A percentile compares a stretch with the other conserved stretches of the same genome.
phyloP scores from a whole-genome alignment of 257 asterid genomes.

The Jacaranda mimosifolia region DNA sequence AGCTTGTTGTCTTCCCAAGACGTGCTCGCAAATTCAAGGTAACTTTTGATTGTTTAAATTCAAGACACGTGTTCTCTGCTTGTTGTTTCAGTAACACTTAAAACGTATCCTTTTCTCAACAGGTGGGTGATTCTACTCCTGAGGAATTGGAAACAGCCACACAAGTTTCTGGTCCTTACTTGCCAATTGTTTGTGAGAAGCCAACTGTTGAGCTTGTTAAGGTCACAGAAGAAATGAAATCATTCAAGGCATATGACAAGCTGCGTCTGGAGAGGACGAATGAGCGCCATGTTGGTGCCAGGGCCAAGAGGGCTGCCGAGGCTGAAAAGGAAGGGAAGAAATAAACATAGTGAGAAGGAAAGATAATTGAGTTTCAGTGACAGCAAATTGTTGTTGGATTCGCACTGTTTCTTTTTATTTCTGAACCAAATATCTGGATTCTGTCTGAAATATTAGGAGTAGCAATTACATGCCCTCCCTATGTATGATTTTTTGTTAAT shows the following conservation, averaged over 20 bases:
- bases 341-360: slow-evolving; percentile 28
- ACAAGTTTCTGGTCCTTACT: slow-evolving; percentile 58
- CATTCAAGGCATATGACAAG: slow-evolving; percentile 68
- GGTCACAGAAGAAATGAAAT: slow-evolving; percentile 66
- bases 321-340: slow-evolving; percentile 80
- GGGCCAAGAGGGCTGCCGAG: slow-evolving; percentile 77
- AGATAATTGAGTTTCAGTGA: not conserved
- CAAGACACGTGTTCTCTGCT: not conserved
- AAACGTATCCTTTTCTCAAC: not conserved
- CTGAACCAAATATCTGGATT: slow-evolving; percentile 29
- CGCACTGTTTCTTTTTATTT: slow-evolving; percentile 7
- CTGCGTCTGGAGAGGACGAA: slow-evolving; percentile 68
- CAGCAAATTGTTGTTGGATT: slow-evolving; percentile 26
- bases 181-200: slow-evolving; percentile 63
- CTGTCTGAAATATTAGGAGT: slow-evolving; percentile 14
- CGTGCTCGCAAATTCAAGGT: slow-evolving; percentile 71
- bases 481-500: slow-evolving; percentile 23
- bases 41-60: not conserved
- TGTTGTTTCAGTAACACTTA: not conserved
- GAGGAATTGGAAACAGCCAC: slow-evolving; percentile 81
- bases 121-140: slow-evolving; percentile 71
- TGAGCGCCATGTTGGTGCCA: slow-evolving; percentile 62
- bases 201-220: slow-evolving; percentile 70
- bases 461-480: slow-evolving; percentile 13
- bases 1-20: slow-evolving; percentile 82